phyloP scores from a whole-genome alignment of 495 filamentous ascomycete genomes.

The Penicillium paxilli region DNA sequence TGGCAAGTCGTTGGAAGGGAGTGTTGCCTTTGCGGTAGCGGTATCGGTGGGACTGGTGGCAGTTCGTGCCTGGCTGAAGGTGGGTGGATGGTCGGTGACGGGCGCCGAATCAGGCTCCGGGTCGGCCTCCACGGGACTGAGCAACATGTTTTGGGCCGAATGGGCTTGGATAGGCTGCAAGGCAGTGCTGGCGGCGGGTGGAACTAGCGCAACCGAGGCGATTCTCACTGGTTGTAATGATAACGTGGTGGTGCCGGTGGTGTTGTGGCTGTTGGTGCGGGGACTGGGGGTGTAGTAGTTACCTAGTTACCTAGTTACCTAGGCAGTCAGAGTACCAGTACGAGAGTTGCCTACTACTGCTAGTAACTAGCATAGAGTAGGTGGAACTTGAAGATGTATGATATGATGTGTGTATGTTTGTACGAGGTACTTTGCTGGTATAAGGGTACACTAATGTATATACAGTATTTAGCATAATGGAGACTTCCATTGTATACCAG shows the following conservation, averaged over 20 bases:
- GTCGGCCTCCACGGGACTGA: conserved; percentile 13
- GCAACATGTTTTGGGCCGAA: conserved; percentile 20
- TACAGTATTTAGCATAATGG: too few species aligned
- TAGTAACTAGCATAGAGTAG: too few species aligned
- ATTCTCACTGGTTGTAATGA: conserved; percentile 97
- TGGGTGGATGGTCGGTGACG: conserved; percentile 66
- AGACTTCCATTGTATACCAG: too few species aligned
- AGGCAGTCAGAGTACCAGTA: too few species aligned
- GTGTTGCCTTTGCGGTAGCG: conserved; percentile 77
- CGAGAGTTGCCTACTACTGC: too few species aligned
- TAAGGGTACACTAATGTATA: too few species aligned
- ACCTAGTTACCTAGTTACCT: too few species aligned
- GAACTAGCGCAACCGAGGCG: conserved; percentile 90
- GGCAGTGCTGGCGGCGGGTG: conserved; percentile 66
- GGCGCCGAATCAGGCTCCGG: conserved; percentile 22
- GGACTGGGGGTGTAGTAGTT: conserved; percentile 64
- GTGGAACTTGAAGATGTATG: too few species aligned
- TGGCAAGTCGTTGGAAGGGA: conserved; percentile 93
- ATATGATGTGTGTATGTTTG: too few species aligned
- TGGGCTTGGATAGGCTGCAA: conserved; percentile 51
- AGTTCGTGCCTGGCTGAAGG: conserved; percentile 72
- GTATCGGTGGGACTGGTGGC: conserved; percentile 71
- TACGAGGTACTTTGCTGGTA: too few species aligned
- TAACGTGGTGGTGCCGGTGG: conserved; percentile 96
- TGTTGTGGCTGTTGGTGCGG: conserved; percentile 87